Conservation (phyloP, 2,329 filamentous ascomycete species). For the Dactylellina leptospora region DNA sequence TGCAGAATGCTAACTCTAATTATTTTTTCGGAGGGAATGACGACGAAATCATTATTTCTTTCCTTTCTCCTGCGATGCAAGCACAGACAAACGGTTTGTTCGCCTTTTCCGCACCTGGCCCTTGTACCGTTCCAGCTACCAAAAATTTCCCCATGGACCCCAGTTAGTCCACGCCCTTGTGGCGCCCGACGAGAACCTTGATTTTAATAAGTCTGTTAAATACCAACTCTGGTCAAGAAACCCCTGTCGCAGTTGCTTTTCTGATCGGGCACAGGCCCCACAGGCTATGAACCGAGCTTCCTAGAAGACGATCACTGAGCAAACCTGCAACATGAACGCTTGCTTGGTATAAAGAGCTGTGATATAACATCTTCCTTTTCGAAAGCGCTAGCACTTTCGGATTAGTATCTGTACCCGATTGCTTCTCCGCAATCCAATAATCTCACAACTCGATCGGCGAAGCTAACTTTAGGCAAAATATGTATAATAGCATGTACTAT, state of each 20-base stretch:
- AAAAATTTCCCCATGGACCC: background rate
- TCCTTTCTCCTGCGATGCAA: background rate
- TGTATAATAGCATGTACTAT: background rate
- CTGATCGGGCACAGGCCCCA: no score
- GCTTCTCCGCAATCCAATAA: background rate
- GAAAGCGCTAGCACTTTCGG: background rate
- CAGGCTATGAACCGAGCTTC: background rate
- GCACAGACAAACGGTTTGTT: slow-evolving; percentile 14
- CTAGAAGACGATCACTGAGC: background rate
- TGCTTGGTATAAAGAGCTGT: background rate
- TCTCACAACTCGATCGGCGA: background rate
- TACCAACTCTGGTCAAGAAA: background rate
- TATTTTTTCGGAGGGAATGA: background rate
- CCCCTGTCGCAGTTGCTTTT: slow-evolving; percentile 5
- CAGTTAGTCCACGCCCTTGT: slow-evolving; percentile 1
- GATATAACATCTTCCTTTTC: background rate
- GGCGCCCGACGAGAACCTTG: slow-evolving; percentile 2
- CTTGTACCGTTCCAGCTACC: slow-evolving; percentile 12
- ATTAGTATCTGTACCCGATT: background rate
- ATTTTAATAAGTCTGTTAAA: background rate
- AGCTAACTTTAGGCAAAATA: background rate
- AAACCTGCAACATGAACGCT: no score
- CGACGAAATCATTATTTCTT: background rate
- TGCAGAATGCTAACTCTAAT: slow-evolving; percentile 8
- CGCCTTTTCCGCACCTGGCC: slow-evolving; percentile 2